Percentiles rank a stretch among this genome's conserved stretches.
Conservation (phyloP, 2,329 filamentous ascomycete genomes). For the Elsinoe fawcettii region DNA sequence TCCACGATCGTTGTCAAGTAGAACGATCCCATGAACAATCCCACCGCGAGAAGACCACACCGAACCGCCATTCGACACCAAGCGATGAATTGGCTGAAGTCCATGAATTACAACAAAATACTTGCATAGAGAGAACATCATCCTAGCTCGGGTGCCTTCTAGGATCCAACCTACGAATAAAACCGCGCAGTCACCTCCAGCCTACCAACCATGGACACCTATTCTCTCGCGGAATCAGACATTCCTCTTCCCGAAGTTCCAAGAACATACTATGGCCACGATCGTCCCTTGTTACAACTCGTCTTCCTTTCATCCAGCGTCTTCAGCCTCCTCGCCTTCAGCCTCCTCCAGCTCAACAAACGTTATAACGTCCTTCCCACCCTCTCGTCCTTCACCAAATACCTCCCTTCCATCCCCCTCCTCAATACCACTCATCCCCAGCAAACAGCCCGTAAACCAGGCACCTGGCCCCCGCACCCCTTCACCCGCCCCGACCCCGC, state of each 20-base stretch:
- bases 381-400: background rate
- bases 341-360: background rate
- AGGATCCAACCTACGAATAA: too few species aligned
- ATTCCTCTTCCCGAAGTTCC: background rate
- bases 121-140: too few species aligned
- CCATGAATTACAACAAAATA: too few species aligned
- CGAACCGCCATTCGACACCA: too few species aligned
- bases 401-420: background rate
- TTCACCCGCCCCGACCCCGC: slow-evolving; percentile 54
- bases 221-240: background rate
- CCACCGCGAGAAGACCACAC: too few species aligned
- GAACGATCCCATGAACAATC: too few species aligned
- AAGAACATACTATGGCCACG: background rate
- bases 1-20: too few species aligned
- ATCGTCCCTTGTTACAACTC: background rate
- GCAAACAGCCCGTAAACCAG: background rate
- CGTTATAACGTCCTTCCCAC: background rate
- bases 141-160: too few species aligned
- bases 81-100: too few species aligned
- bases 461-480: slow-evolving; percentile 47
- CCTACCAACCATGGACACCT: background rate
- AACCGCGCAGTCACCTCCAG: too few species aligned
- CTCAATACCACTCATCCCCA: background rate
- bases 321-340: background rate
- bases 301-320: background rate